Evolutionary conservation across 2,329 filamentous ascomycete genomes (phyloP), one percentile per base, ranked within the genome.

Genomic region (Capronia epimyces): DNA sequence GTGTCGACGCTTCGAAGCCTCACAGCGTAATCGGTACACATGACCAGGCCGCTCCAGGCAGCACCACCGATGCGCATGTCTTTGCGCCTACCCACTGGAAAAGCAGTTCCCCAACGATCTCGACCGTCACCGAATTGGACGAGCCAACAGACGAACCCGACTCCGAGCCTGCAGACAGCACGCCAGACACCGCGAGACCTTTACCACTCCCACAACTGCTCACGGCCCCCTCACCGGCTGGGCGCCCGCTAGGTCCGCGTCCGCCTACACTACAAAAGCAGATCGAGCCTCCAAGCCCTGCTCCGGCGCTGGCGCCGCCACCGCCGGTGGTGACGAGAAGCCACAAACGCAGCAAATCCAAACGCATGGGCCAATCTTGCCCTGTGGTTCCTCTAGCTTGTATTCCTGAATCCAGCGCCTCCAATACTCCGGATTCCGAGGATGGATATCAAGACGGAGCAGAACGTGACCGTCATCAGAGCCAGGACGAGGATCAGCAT

Each of bases 241-340:
- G 40, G 6, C 39, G 50, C 2, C 50, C 50, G 3, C 40, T 32
- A 8, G 50, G 50, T n/a, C 50, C 50, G 21, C 50, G 50, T 37
- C 47, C 47, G 24, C 40, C 25, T 20, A 12, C 8, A 5, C 40
- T 42, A n/a, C 29, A 32, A 32, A 32, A 32, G 20, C 47, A 49
- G 24, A 43, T 20, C 29, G 32, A 29, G 2, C 18, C 40, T 37
- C 15, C 22, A 7, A n/a, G 20, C 13, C 24, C 34, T 27, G 32
- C 8, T 13, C 15, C 22, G 3, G 20, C 27, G 21, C 9, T 37
- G 21, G 6, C 25, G 29, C 16, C 18, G 21, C 27, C 31, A 21
- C 25, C 31, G 16, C 44, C 18, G 2, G 31, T 37, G 13, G 15
- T 46, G 5, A 3, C 22, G 20, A 12, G 27, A 20, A 29, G n/a